Evolutionary conservation across 2,329 filamentous ascomycete genomes (phyloP).

Genomic region (Aspergillus bombycis): DNA sequence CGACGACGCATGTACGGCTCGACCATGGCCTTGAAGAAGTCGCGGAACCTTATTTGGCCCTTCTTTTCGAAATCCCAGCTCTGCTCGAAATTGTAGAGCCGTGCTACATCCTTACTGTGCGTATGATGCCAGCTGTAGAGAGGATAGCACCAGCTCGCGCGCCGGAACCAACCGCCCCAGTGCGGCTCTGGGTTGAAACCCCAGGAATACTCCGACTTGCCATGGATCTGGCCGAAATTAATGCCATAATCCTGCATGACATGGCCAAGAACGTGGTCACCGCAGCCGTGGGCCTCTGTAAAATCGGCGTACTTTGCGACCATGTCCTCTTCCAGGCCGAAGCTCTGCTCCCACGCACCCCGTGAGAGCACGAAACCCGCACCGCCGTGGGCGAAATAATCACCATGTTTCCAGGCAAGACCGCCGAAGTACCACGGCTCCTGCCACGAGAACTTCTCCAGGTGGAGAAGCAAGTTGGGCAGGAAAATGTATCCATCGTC

Average conservation of each 20-base stretch:
- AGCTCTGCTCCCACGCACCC: constrained; percentile 55
- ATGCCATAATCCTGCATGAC: constrained; percentile 56
- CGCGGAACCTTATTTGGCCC: constrained; percentile 25
- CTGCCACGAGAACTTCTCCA: constrained; percentile 48
- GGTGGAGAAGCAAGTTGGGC: constrained; percentile 55
- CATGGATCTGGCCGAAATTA: constrained; percentile 49
- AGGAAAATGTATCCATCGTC: constrained; percentile 62
- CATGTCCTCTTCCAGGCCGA: constrained; percentile 48
- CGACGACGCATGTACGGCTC: constrained; percentile 24
- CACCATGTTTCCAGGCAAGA: constrained; percentile 46
- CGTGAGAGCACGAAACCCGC: constrained; percentile 56
- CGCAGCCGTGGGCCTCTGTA: constrained; percentile 51
- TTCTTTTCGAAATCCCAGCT: constrained; percentile 29
- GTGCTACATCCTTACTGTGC: constrained; percentile 28
- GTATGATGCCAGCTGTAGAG: constrained; percentile 39
- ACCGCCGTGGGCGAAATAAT: constrained; percentile 59
- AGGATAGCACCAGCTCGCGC: constrained; percentile 59
- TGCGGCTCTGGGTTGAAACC: constrained; percentile 43
- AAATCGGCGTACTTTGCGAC: constrained; percentile 51
- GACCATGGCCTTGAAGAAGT: constrained; percentile 28
- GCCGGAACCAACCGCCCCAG: constrained; percentile 26
- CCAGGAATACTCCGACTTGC: constrained; percentile 54
- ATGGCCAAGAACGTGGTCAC: constrained; percentile 55
- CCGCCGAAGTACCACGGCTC: constrained; percentile 57
- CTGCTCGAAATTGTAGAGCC: constrained; percentile 27